Percentiles rank a stretch among this genome's conserved stretches.
Evolutionary conservation across 2,329 filamentous ascomycete species (phyloP).

Genomic region (Xylariaceae sp.): DNA sequence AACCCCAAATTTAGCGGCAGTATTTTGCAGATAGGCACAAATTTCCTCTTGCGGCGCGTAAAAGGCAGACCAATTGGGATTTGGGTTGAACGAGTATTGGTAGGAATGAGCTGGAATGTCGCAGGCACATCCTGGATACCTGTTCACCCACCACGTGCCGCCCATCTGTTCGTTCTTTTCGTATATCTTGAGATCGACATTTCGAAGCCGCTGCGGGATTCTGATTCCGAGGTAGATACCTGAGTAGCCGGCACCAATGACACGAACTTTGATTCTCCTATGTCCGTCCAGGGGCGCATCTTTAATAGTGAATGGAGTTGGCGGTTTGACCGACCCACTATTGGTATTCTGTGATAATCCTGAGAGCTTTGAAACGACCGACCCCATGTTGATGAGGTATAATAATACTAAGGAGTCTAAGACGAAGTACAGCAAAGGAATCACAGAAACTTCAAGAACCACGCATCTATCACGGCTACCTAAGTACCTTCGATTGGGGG

Average conservation of each 20-base stretch:
- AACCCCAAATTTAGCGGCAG: constrained; percentile 42
- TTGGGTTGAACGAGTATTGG: constrained; percentile 52
- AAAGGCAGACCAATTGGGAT: constrained; percentile 48
- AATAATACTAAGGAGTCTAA: background rate
- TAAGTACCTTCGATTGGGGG: no score
- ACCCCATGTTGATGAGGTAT: no score
- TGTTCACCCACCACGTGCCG: constrained; percentile 35
- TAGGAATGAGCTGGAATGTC: constrained; percentile 46
- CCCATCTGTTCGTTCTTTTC: constrained; percentile 31
- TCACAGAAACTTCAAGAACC: no score
- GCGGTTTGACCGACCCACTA: constrained; percentile 7
- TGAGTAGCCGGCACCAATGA: constrained; percentile 32
- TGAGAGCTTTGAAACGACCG: no score
- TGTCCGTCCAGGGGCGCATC: constrained; percentile 25
- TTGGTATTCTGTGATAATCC: no score
- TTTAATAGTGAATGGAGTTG: constrained; percentile 17
- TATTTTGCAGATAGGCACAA: constrained; percentile 41
- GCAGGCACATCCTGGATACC: constrained; percentile 31
- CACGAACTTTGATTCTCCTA: constrained; percentile 30
- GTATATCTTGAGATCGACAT: constrained; percentile 29
- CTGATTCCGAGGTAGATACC: constrained; percentile 31
- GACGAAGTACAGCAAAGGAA: no score
- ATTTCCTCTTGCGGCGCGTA: constrained; percentile 48
- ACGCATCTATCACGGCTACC: no score
- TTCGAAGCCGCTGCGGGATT: constrained; percentile 29